These are phyloP conservation scores for Inga oerstediana DNA, from an alignment of 306 rosid species.

Conservation along the genomic window DNA sequence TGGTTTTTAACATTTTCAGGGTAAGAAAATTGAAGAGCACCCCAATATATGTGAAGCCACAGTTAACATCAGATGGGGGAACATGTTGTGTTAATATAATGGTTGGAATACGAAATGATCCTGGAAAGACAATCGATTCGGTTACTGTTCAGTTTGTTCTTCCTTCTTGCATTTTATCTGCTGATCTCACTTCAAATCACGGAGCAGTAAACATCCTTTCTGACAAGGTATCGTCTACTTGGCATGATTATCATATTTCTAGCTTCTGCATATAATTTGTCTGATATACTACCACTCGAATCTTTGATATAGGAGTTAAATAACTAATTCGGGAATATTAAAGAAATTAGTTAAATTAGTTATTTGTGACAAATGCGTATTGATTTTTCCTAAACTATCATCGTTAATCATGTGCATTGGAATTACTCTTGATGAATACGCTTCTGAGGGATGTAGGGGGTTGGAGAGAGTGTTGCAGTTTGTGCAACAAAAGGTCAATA, in stretches of 20 bases:
- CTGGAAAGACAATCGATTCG: constrained; percentile 81
- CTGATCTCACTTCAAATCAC: constrained; percentile 79
- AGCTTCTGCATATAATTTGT: neutral
- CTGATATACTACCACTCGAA: neutral
- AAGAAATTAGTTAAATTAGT: no score
- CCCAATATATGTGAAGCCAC: constrained; percentile 93
- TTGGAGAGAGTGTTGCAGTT: no score
- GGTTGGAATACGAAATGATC: constrained; percentile 87
- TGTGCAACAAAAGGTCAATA: no score
- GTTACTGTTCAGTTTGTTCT: constrained; percentile 74
- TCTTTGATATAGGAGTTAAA: no score
- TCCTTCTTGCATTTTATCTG: constrained; percentile 77
- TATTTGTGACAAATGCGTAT: no score
- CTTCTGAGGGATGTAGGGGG: no score
- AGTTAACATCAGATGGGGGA: constrained; percentile 80
- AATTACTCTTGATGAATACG: no score
- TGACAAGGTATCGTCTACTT: constrained; percentile 63
- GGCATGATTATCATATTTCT: neutral
- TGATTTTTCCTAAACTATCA: no score
- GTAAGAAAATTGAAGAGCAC: constrained; percentile 86
- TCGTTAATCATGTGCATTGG: no score
- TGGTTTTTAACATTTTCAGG: constrained; percentile 49
- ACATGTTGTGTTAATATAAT: constrained; percentile 71
- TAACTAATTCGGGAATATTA: no score
- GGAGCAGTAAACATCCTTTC: constrained; percentile 81